Conservation (phyloP, 768 basidiomycete species). For the Suillus variegatus region DNA sequence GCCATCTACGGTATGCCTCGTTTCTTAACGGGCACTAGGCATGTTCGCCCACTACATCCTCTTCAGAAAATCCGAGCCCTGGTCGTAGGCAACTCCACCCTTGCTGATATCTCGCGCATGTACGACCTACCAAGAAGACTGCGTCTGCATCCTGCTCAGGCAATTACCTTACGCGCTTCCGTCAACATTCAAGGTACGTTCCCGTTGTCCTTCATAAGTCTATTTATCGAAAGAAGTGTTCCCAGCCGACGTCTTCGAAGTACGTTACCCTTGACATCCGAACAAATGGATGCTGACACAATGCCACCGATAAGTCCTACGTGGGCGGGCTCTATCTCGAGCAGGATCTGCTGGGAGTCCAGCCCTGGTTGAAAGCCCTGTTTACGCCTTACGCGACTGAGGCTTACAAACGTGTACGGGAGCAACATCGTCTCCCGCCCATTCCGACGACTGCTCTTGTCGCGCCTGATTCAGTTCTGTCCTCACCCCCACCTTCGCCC, state of each 20-base stretch:
- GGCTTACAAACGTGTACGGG: slow-evolving; percentile 65
- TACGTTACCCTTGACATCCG: slow-evolving; percentile 22
- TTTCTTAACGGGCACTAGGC: not conserved
- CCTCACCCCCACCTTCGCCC: slow-evolving; percentile 15
- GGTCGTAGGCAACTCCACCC: slow-evolving; percentile 71
- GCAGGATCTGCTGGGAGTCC: slow-evolving; percentile 58
- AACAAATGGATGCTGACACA: slow-evolving; percentile 7
- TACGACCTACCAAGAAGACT: slow-evolving; percentile 67
- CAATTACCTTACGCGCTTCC: slow-evolving; percentile 69
- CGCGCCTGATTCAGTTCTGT: slow-evolving; percentile 2
- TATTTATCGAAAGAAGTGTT: not conserved
- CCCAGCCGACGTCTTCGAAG: slow-evolving; percentile 81
- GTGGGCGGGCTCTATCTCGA: slow-evolving; percentile 79
- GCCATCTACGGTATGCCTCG: slow-evolving; percentile 62
- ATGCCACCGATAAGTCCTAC: slow-evolving; percentile 54
- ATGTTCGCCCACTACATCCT: not conserved
- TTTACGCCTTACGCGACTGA: slow-evolving; percentile 62
- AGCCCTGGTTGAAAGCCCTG: slow-evolving; percentile 60
- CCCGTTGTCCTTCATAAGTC: not conserved
- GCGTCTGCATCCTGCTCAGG: slow-evolving; percentile 70
- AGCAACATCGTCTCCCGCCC: slow-evolving; percentile 65
- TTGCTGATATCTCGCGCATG: slow-evolving; percentile 67
- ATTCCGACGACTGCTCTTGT: slow-evolving; percentile 26
- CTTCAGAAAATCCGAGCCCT: slow-evolving; percentile 75
- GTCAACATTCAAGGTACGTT: slow-evolving; percentile 67